phyloP scores from a whole-genome alignment of 805 yeast species.

The Lipomyces yamadae region DNA sequence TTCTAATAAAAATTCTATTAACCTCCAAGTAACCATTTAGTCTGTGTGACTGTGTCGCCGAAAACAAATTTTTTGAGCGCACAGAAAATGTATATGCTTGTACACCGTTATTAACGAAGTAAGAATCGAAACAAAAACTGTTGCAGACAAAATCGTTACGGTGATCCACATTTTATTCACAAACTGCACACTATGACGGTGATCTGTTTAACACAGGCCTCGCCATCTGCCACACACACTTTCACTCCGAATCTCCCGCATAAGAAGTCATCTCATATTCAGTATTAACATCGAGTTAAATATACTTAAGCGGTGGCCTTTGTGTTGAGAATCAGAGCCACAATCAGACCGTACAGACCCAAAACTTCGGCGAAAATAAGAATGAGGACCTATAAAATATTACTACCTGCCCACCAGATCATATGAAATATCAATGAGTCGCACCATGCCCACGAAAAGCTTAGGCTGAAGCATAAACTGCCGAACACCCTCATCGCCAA shows the following conservation, averaged over 20 bases:
- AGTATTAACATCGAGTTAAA: neutral
- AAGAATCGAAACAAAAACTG: conserved; percentile 4
- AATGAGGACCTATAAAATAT: conserved; percentile 61
- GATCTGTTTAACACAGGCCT: neutral
- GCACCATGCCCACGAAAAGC: conserved; percentile 83
- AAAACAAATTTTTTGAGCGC: neutral
- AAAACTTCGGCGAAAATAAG: conserved; percentile 90
- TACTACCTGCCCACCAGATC: neutral
- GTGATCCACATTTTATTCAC: neutral
- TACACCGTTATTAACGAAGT: conserved; percentile 4
- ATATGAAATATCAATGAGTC: neutral
- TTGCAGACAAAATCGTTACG: neutral
- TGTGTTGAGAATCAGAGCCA: conserved; percentile 95
- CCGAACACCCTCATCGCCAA: conserved; percentile 91
- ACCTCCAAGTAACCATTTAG: neutral
- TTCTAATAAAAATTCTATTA: neutral
- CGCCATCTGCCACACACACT: neutral
- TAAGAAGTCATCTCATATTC: neutral
- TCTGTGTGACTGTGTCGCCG: neutral
- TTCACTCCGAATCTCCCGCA: neutral
- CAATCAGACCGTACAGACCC: conserved; percentile 97
- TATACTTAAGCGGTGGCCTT: conserved; percentile 67
- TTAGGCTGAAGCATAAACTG: conserved; percentile 86
- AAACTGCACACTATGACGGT: neutral
- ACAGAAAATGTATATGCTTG: neutral